Evolutionary conservation across 305 asterid genomes (phyloP).

Genomic region (Vinca major): DNA sequence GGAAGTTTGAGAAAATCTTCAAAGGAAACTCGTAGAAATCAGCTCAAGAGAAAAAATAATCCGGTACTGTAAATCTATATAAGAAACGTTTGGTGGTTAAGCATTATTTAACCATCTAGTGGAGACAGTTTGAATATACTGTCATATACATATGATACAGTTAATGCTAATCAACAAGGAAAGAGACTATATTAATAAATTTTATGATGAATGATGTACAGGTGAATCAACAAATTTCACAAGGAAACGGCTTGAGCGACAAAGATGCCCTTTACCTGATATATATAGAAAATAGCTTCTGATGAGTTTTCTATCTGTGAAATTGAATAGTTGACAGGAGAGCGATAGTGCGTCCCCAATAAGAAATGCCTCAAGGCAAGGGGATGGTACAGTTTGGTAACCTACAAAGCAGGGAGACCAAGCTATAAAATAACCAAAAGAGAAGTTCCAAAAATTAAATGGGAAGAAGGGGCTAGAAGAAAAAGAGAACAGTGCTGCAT

Average conservation of each 20-base stretch:
- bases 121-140: not conserved
- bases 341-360: constrained; percentile 75
- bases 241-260: not conserved
- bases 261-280: constrained; percentile 47
- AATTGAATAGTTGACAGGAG: constrained; percentile 70
- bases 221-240: not conserved
- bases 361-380: constrained; percentile 79
- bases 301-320: constrained; percentile 66
- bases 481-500: not conserved
- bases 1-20: not conserved
- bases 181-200: not conserved
- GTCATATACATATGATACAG: not conserved
- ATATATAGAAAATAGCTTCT: constrained; percentile 60
- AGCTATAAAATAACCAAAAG: constrained; percentile 9
- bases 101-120: not conserved
- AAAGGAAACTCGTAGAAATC: not conserved
- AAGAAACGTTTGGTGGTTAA: not conserved
- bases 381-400: constrained; percentile 67
- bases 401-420: constrained; percentile 34
- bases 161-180: not conserved
- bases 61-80: not conserved
- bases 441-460: constrained; percentile 5
- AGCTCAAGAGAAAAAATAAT: not conserved
- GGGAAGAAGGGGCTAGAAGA: not conserved
- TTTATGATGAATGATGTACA: not conserved